Evolutionary conservation across 2,329 filamentous ascomycete species (phyloP).

Genomic region (Aplosporella prunicola): DNA sequence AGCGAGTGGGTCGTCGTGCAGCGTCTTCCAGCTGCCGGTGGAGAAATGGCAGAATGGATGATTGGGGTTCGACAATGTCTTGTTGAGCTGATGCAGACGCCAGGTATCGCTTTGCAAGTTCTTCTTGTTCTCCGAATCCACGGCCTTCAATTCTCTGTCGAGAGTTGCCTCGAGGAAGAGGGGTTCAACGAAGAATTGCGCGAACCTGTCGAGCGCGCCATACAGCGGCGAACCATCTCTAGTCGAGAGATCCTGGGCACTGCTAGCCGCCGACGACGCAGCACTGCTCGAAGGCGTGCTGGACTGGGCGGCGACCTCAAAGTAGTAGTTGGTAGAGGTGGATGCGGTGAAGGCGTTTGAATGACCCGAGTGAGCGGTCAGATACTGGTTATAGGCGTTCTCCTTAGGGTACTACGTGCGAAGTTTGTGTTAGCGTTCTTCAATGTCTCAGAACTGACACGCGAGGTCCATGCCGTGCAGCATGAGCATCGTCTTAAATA

Average conservation of each 20-base stretch:
- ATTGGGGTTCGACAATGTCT: conserved; percentile 74
- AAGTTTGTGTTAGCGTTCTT: conserved; percentile 3
- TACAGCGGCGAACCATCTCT: conserved; percentile 53
- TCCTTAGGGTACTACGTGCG: conserved; percentile 66
- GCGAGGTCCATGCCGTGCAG: not conserved
- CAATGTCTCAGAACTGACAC: not conserved
- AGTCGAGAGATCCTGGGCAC: conserved; percentile 25
- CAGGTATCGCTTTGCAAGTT: conserved; percentile 86
- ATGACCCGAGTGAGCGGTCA: conserved; percentile 78
- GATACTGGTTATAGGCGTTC: conserved; percentile 91
- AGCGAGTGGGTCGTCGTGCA: conserved; percentile 73
- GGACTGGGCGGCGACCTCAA: conserved; percentile 80
- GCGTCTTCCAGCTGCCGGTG: conserved; percentile 76
- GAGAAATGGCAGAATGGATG: conserved; percentile 90
- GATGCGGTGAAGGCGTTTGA: conserved; percentile 93
- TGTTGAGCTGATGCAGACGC: conserved; percentile 79
- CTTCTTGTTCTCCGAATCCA: conserved; percentile 97
- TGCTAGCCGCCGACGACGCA: conserved; percentile 26
- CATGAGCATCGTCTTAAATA: conserved; percentile 10
- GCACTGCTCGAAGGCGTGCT: conserved; percentile 44
- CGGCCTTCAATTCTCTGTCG: conserved; percentile 77
- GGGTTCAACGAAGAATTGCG: conserved; percentile 86
- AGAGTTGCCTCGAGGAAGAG: conserved; percentile 77
- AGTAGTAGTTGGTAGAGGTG: conserved; percentile 96
- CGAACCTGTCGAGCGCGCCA: conserved; percentile 81